phyloP scores from a whole-genome alignment of 2,329 filamentous ascomycete genomes.

The Hypoxylon sp. region DNA sequence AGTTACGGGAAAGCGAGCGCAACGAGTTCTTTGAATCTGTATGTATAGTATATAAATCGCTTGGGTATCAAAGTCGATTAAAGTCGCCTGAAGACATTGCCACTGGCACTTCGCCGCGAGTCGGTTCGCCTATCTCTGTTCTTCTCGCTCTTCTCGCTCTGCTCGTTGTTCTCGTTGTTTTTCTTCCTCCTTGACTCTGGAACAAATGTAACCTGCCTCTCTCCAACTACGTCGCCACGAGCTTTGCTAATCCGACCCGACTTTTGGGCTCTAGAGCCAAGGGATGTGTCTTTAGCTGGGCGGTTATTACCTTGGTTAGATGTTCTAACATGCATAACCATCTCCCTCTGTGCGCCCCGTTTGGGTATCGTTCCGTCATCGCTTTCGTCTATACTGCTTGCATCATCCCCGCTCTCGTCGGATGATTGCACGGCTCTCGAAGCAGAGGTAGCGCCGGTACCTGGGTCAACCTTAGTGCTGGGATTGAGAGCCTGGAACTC shows the following conservation, averaged over 20 bases:
- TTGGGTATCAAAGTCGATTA: slow-evolving; percentile 69
- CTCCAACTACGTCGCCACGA: slow-evolving; percentile 66
- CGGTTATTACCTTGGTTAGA: slow-evolving; percentile 71
- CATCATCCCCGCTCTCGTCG: slow-evolving; percentile 60
- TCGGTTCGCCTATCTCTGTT: slow-evolving; percentile 50
- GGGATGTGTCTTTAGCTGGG: slow-evolving; percentile 65
- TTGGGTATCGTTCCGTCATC: slow-evolving; percentile 53
- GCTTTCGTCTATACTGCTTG: slow-evolving; percentile 49
- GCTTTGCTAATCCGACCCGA: slow-evolving; percentile 60
- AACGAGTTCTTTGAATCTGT: slow-evolving; percentile 32
- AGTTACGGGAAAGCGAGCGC: slow-evolving; percentile 30
- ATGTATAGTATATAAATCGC: slow-evolving; percentile 46
- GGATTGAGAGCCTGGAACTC: slow-evolving; percentile 93
- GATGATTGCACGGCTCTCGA: slow-evolving; percentile 55
- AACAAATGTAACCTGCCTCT: slow-evolving; percentile 78
- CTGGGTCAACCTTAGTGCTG: slow-evolving; percentile 71
- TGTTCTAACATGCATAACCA: slow-evolving; percentile 76
- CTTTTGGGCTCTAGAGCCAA: slow-evolving; percentile 68
- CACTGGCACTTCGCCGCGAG: slow-evolving; percentile 76
- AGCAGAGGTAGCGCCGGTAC: slow-evolving; percentile 49
- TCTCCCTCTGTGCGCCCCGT: slow-evolving; percentile 49
- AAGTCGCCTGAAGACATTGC: slow-evolving; percentile 72
- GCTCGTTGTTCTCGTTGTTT: slow-evolving; percentile 43
- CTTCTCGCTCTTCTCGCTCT: slow-evolving; percentile 51
- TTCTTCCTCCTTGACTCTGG: slow-evolving; percentile 68